Evolutionary conservation across 129 eudicot species (phyloP).

Genomic region (Flaveria linearis): DNA sequence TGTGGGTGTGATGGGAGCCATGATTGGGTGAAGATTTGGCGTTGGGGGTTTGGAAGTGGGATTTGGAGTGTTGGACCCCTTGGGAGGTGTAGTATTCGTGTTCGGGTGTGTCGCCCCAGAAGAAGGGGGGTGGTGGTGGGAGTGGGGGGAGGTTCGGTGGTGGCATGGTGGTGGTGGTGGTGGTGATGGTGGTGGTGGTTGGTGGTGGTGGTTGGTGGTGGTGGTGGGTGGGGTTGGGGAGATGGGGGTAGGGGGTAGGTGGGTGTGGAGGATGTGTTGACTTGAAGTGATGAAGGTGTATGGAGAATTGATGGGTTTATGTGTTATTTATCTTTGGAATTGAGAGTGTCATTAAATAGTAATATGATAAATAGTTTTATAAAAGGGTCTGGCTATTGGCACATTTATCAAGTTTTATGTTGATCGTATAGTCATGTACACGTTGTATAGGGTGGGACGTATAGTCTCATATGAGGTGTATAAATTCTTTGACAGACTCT

Average conservation of each 20-base stretch:
- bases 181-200: background rate
- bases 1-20: slow-evolving; percentile 50
- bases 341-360: too few species aligned
- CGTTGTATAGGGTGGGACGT: too few species aligned
- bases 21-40: slow-evolving; percentile 75
- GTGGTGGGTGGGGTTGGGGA: background rate
- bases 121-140: slow-evolving; percentile 56
- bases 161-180: slow-evolving; percentile 38
- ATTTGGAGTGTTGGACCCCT: slow-evolving; percentile 60
- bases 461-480: too few species aligned
- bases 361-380: too few species aligned
- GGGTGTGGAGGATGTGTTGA: slow-evolving; percentile 1
- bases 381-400: too few species aligned
- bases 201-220: background rate
- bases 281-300: background rate
- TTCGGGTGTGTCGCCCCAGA: slow-evolving; percentile 88
- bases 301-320: too few species aligned
- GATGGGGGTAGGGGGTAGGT: too few species aligned
- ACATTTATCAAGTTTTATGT: too few species aligned
- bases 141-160: slow-evolving; percentile 27
- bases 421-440: too few species aligned
- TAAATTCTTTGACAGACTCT: too few species aligned
- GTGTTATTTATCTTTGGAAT: too few species aligned
- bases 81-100: slow-evolving; percentile 68
- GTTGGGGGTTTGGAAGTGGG: slow-evolving; percentile 66